Evolutionary conservation across 352 stramenopile genomes (phyloP), one percentile per base, ranked within the genome.

Genomic region (Globisporangium camurandrum): DNA sequence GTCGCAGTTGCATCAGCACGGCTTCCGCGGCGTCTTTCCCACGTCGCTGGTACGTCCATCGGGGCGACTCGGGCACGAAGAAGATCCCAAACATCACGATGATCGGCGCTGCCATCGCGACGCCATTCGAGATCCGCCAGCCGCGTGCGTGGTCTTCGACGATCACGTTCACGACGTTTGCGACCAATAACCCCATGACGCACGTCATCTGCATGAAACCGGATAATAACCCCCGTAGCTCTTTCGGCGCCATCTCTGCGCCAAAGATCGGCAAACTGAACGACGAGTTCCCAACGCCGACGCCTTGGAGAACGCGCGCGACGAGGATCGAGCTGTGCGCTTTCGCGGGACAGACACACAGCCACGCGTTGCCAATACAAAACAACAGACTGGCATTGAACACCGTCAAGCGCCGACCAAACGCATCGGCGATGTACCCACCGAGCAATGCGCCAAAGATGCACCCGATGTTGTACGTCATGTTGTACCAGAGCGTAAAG

Each of bases 1-100:
- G 46, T 11, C 61, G 65, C 0, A 86, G 36, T 4, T 49, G 54
- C 40, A 68, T 39, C 12, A 39, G 59, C 8, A 86, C 47, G 8
- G 48, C 52, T 7, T 31, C 34, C 24, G 59, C 41, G 0, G 69
- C 71, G 7, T 51, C 67, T 0, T 71, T 49, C 16, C 56, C 64
- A 17, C 67, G 66, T 23, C 68, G 37, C 53, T 69, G 54, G 59
- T 78, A 80, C n/a, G 71, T 30, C 66, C 66, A 86, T 6, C 47
- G 47, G n/a, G 47, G 47, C 16, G 36, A 46, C 38, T 54, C 47
- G 24, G 47, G 47, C 23, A 54, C 34, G 17, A 54, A 54, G 19
- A 46, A 45, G 22, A 66, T 50, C 2, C 48, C 53, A 20, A 54
- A 27, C 26, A 63, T 42, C 37, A 70, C 52, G 51, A 54, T 49